Evolutionary conservation across 176 grass and related monocot genomes (phyloP), one percentile per base, ranked within the genome.

Genomic region (Cymbopogon citratus): DNA sequence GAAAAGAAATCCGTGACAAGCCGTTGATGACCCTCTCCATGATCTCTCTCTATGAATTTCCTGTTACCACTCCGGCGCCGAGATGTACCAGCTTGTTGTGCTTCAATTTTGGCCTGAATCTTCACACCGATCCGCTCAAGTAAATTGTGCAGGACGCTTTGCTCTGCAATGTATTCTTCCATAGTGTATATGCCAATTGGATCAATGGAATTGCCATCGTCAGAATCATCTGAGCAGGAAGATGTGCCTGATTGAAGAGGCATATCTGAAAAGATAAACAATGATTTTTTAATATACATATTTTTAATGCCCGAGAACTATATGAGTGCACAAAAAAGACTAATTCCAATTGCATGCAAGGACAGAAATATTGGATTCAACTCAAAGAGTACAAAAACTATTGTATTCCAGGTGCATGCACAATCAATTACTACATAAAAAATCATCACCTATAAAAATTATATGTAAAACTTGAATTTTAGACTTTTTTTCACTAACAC

Each of bases 91-190:
- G 19, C 27, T 75, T 81, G 61, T 44, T 81, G 36, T 35, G 60
- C 70, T 59, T 86, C n/a, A 5, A 80, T 75, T 86, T 86, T 81
- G 27, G 49, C 36, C 29, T 87, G 78, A 68, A 87, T 87, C 63
- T 81, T 81, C 34, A 43, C 28, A 76, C 27, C 60, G 51, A 87
- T 81, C 38, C 8, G 36, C 16, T 81, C 78, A 61, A 87, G 63
- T 9, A 87, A 81, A 81, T 81, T 87, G n/a, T 81, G 71, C 49
- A 87, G 59, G 12, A 81, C 43, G 51, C 49, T 46, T 80, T 76
- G 78, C 64, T 78, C 76, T n/a, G 40, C 25, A 63, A 78, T 65
- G 40, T 45, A 78, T 78, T 78, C 76, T 31, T 78, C 78, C 71
- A 81, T 87, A 36, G 63, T 81, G 62, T 87, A 81, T 76, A 87